Evolutionary conservation across 306 rosid species (phyloP).

Genomic region (Sesbania bispinosa): DNA sequence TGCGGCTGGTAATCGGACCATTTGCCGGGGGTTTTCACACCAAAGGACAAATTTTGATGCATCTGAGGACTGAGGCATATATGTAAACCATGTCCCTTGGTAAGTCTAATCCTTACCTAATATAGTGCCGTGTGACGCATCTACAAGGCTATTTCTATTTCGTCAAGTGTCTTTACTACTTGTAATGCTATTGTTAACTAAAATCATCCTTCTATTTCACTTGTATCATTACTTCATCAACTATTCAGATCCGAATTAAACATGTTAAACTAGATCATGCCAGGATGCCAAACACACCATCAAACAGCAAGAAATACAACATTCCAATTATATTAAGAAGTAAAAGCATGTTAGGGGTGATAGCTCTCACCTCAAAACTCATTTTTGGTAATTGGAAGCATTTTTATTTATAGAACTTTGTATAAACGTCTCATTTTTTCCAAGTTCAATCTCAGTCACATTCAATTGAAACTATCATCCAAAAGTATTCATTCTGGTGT

Average conservation of each 20-base stretch:
- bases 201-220: neutral
- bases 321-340: neutral
- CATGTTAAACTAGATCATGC: neutral
- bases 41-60: neutral
- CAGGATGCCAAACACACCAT: neutral
- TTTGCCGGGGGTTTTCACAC: neutral
- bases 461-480: conserved; percentile 1
- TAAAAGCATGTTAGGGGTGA: neutral
- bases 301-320: neutral
- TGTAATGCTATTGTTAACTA: neutral
- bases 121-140: too few relatives aligned
- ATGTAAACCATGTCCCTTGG: neutral
- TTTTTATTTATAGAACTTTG: neutral
- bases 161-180: neutral
- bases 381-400: neutral
- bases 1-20: neutral
- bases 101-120: neutral
- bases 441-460: neutral
- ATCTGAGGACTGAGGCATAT: neutral
- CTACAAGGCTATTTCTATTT: neutral
- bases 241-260: neutral
- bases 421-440: neutral
- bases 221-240: neutral
- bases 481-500: neutral
- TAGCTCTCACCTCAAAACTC: neutral